Conservation (phyloP, 306 rosid genomes). For the Vachellia pachyceras region DNA sequence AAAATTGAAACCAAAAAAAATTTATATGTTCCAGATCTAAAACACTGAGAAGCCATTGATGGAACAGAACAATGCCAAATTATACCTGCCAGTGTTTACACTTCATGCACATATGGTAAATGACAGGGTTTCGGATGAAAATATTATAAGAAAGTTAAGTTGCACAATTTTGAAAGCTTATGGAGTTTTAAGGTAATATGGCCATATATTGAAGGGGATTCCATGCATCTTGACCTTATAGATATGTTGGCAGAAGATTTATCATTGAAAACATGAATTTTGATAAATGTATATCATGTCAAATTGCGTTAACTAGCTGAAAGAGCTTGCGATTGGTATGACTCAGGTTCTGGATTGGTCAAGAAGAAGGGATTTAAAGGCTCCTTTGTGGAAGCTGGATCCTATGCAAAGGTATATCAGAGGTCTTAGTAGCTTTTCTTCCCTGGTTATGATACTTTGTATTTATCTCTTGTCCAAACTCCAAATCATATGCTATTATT, state of each 20-base stretch:
- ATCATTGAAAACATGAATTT: conserved; percentile 11
- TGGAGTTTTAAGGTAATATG: neutral
- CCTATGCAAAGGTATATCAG: conserved; percentile 77
- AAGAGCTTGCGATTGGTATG: conserved; percentile 16
- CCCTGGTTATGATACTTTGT: conserved; percentile 9
- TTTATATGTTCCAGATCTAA: neutral
- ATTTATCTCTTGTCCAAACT: neutral
- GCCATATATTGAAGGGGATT: neutral
- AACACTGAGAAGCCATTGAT: neutral
- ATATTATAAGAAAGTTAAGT: neutral
- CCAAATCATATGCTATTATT: neutral
- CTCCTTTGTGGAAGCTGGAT: conserved; percentile 71
- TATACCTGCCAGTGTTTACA: neutral
- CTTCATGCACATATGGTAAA: neutral
- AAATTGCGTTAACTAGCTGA: conserved; percentile 33
- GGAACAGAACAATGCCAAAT: neutral
- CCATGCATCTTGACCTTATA: neutral
- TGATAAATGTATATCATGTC: neutral
- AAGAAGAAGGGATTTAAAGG: conserved; percentile 80
- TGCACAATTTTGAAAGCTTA: neutral
- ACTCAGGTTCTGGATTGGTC: conserved; percentile 68
- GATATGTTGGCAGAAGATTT: neutral
- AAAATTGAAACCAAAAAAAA: neutral
- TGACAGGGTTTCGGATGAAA: neutral
- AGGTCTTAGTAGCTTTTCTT: conserved; percentile 29